Evolutionary conservation across 2,329 filamentous ascomycete genomes (phyloP).

Genomic region (Hymenoscyphus albidus): DNA sequence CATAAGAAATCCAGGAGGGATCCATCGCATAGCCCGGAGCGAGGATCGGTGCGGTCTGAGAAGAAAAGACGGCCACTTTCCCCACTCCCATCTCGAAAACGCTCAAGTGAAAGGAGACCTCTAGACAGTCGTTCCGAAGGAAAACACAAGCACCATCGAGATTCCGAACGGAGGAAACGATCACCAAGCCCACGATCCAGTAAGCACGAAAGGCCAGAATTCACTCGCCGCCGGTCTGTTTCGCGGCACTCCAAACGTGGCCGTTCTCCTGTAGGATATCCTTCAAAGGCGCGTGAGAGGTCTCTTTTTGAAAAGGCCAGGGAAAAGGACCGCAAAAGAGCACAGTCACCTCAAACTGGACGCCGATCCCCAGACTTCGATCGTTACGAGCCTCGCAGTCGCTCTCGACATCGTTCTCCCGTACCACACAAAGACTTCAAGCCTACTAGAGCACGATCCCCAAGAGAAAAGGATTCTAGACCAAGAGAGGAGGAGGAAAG

Average conservation of each 20-base stretch:
- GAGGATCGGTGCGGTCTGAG: constrained; percentile 26
- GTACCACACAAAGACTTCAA: constrained; percentile 28
- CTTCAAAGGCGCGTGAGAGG: constrained; percentile 22
- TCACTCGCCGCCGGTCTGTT: constrained; percentile 22
- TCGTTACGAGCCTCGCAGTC: constrained; percentile 29
- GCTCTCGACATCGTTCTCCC: constrained; percentile 31
- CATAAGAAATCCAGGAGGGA: constrained; percentile 34
- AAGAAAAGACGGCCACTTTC: constrained; percentile 29
- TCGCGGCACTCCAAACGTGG: constrained; percentile 21
- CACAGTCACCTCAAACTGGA: constrained; percentile 20
- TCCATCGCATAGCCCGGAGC: constrained; percentile 33
- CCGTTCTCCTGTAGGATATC: constrained; percentile 21
- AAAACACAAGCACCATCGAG: constrained; percentile 28
- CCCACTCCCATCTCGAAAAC: constrained; percentile 29
- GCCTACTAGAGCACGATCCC: constrained; percentile 24
- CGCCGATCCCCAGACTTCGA: constrained; percentile 30
- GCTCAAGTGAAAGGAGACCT: constrained; percentile 27
- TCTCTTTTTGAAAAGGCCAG: constrained; percentile 23
- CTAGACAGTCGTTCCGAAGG: constrained; percentile 22
- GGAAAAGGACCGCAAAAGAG: constrained; percentile 25
- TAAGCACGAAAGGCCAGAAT: constrained; percentile 21
- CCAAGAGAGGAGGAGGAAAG: background rate
- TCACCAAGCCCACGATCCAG: constrained; percentile 26
- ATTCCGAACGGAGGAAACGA: constrained; percentile 31
- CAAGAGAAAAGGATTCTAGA: constrained; percentile 22